A percentile compares a stretch with the other conserved stretches of the same genome.
Conservation (phyloP, 352 stramenopile genomes). For the Globisporangium irregulare region DNA sequence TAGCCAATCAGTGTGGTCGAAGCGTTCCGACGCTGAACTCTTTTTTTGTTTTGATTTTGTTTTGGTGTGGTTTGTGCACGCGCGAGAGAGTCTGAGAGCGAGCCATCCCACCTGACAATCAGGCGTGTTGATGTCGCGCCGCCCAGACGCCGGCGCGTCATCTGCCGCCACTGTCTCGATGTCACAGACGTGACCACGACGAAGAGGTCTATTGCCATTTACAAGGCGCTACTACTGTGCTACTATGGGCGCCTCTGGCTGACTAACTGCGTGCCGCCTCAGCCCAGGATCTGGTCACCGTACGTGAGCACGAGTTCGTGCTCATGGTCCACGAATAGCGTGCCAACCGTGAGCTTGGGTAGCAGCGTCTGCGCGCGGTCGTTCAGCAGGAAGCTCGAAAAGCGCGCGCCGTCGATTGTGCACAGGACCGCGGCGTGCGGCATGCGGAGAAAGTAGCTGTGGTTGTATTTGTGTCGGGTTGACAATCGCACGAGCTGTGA, state of each 20-base stretch:
- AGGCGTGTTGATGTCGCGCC: neutral
- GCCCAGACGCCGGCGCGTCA: neutral
- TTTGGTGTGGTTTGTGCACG: neutral
- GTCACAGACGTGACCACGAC: neutral
- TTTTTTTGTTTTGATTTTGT: neutral
- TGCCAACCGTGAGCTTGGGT: slow-evolving; percentile 58
- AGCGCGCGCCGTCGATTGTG: slow-evolving; percentile 39
- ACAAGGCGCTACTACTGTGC: neutral
- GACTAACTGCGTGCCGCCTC: neutral
- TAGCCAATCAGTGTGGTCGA: neutral
- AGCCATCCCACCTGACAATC: neutral
- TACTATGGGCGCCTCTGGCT: neutral
- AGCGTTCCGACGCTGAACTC: neutral
- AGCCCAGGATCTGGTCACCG: slow-evolving; percentile 56
- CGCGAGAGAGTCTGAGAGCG: neutral
- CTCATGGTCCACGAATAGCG: slow-evolving; percentile 60
- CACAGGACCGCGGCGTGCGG: slow-evolving; percentile 57
- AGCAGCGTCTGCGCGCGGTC: slow-evolving; percentile 49
- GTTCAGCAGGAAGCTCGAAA: slow-evolving; percentile 69
- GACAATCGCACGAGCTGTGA: neutral
- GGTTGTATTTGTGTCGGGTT: neutral
- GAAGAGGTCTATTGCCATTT: neutral
- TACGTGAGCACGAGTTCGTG: slow-evolving; percentile 75
- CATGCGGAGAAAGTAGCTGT: slow-evolving; percentile 64
- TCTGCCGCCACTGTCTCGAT: slow-evolving; percentile 1